Evolutionary conservation across 176 grass and related monocot species (phyloP), one percentile per base, ranked within the genome.

Genomic region (Urochloa ruziziensis): DNA sequence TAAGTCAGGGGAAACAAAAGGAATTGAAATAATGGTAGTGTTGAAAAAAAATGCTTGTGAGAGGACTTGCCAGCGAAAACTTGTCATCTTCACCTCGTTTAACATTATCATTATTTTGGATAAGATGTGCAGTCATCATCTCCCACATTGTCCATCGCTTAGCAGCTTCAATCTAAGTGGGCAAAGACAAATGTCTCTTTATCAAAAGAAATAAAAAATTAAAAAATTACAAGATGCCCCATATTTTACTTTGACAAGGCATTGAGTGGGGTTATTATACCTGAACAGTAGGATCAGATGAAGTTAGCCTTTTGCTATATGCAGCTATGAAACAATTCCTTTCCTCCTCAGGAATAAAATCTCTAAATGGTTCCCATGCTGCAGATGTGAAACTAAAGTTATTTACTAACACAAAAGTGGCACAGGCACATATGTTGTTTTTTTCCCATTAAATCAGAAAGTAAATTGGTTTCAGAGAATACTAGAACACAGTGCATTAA

Each of bases 141-240:
- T 99, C 93, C 96, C 93, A 99, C 63, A 86, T 90, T 29, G 96
- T 99, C 96, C 96, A 99, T 79, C 89, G 88, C 84, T 94, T 99
- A 24, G 96, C 96, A 85, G 93, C 96, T 66, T 83, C 75, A 85
- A 71, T 49, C 96, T 99, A 91, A 85, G 85, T 42, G 43, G 30
- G 75, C 36, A 84, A 75, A 29, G 3, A 62, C 4, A 78, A 29
- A 51, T 52, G 14, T 44, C 18, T 33, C 40, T 61, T 89, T 59
- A 62, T 53, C 40, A 9, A 64, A 58, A 48, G 59, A 25, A 79
- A 67, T 25, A 59, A 24, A 3, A 57, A 80, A 29, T 27, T 32
- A 62, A 53, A 18, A 39, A 67, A 39, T 7, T 77, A 47, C 0
- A 0, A 68, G 11, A 78, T 86, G 1, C 18, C 21, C 2, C 30